A percentile compares a stretch with the other conserved stretches of the same genome.
phyloP scores from a whole-genome alignment of 257 asterid genomes.

The Ligustrum vulgare region DNA sequence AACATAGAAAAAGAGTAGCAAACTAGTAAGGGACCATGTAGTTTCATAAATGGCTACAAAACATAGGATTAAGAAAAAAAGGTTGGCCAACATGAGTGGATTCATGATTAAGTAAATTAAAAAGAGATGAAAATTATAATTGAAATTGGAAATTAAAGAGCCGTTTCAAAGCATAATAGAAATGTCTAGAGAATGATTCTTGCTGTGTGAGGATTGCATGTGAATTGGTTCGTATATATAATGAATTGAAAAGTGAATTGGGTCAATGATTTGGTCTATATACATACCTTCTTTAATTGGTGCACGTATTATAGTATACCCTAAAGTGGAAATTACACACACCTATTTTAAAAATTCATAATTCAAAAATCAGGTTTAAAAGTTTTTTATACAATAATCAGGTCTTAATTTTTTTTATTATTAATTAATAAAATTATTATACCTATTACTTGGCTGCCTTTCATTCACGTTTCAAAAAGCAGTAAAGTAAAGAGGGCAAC shows the following conservation, averaged over 20 bases:
- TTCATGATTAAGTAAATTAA: slow-evolving; percentile 30
- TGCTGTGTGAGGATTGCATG: slow-evolving; percentile 37
- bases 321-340: too few relatives aligned
- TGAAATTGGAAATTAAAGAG: background rate
- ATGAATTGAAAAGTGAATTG: slow-evolving; percentile 29
- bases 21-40: slow-evolving; percentile 26
- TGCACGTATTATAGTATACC: background rate
- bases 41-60: slow-evolving; percentile 20
- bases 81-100: slow-evolving; percentile 25
- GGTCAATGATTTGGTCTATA: slow-evolving; percentile 16
- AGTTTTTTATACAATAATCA: too few relatives aligned
- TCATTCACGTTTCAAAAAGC: too few relatives aligned
- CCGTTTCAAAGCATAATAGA: background rate
- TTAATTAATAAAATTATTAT: too few relatives aligned
- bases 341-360: too few relatives aligned
- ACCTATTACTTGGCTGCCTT: too few relatives aligned
- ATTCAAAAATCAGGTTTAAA: too few relatives aligned
- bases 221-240: slow-evolving; percentile 35
- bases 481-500: too few relatives aligned
- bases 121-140: background rate
- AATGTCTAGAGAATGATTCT: slow-evolving; percentile 4
- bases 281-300: background rate
- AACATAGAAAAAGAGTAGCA: slow-evolving; percentile 25
- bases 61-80: slow-evolving; percentile 32
- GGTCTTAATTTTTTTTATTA: too few relatives aligned